A percentile compares a stretch with the other conserved stretches of the same genome.
phyloP scores from a whole-genome alignment of 106 monocot genomes.

The Dioscorea alata region DNA sequence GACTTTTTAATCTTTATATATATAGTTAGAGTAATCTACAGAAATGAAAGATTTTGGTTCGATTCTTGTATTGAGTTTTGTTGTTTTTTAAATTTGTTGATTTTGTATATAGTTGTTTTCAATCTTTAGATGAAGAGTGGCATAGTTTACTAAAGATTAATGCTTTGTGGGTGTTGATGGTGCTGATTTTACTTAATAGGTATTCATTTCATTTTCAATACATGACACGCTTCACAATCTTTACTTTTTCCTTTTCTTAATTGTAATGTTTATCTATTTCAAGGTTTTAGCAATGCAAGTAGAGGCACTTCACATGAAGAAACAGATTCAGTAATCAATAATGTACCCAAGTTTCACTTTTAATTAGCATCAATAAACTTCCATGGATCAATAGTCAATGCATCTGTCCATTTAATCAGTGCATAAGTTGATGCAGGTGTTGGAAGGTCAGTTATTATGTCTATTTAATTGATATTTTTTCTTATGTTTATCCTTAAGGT shows the following conservation, averaged over 20 bases:
- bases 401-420: constrained; percentile 40
- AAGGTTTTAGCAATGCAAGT: constrained; percentile 73
- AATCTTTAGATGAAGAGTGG: constrained; percentile 36
- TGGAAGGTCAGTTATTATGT: constrained; percentile 64
- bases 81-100: no score
- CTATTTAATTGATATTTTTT: not conserved
- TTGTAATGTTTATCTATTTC: not conserved
- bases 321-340: constrained; percentile 33
- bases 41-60: no score
- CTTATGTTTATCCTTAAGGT: constrained; percentile 24
- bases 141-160: constrained; percentile 23
- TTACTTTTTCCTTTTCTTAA: not conserved
- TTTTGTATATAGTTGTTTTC: no score
- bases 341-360: constrained; percentile 39
- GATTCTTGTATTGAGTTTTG: no score
- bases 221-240: not conserved
- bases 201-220: not conserved
- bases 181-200: constrained; percentile 64
- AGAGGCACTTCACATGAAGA: constrained; percentile 74
- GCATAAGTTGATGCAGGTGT: constrained; percentile 67
- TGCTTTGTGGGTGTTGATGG: constrained; percentile 37
- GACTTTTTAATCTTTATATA: no score
- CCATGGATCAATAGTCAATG: constrained; percentile 38
- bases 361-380: constrained; percentile 47
- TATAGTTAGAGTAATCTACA: no score